phyloP scores from a whole-genome alignment of 148 eudicot genomes.

The Rhododendron simsii region DNA sequence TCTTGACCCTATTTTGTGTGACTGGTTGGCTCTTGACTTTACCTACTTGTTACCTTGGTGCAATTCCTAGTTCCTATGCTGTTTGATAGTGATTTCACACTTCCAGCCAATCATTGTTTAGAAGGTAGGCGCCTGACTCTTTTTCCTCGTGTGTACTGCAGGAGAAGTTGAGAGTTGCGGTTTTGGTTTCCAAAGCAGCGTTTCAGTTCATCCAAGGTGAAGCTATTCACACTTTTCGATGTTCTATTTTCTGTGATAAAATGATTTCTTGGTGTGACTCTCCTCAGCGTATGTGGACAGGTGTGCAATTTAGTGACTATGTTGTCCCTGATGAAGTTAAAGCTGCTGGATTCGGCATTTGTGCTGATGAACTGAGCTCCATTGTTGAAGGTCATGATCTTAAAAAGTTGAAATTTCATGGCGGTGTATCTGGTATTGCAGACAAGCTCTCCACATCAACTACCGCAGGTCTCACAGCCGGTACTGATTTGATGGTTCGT shows the following conservation, averaged over 20 bases:
- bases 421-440: constrained; percentile 64
- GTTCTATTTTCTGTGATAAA: neutral
- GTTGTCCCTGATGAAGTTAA: constrained; percentile 66
- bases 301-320: constrained; percentile 66
- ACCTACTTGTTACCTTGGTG: neutral
- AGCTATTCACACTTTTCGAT: neutral
- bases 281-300: constrained; percentile 29
- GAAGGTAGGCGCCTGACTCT: constrained; percentile 7
- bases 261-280: neutral
- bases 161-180: constrained; percentile 72
- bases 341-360: constrained; percentile 74
- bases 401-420: constrained; percentile 69
- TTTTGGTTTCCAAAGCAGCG: constrained; percentile 66
- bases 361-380: constrained; percentile 78
- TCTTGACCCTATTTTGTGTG: neutral
- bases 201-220: constrained; percentile 60
- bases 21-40: neutral
- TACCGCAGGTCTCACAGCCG: constrained; percentile 46
- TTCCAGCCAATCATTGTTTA: neutral
- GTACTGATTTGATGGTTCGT: constrained; percentile 24
- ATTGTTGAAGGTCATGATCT: constrained; percentile 80
- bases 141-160: constrained; percentile 12
- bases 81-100: neutral
- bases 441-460: constrained; percentile 62
- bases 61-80: neutral